phyloP scores from a whole-genome alignment of 371 early-diverging fungal species.

The Haplosporangium sp. region DNA sequence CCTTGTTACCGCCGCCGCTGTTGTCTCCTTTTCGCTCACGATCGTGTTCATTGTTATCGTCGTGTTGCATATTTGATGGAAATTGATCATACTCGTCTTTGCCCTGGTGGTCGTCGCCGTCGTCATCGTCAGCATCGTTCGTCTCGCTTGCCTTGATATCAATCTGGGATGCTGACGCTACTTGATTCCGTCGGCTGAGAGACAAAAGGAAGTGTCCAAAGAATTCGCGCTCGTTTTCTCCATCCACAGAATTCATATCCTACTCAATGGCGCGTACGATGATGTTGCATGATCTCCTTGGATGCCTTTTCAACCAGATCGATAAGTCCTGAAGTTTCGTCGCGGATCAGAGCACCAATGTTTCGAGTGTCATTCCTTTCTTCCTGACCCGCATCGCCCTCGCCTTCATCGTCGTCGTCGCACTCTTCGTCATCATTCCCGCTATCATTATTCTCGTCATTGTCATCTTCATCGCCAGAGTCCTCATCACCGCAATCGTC shows the following conservation, averaged over 20 bases:
- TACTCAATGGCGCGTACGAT: no score
- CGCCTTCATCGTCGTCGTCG: background rate
- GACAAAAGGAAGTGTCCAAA: no score
- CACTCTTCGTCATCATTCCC: slow-evolving; percentile 2
- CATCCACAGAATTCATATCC: no score
- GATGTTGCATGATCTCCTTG: background rate
- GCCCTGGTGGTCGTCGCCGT: background rate
- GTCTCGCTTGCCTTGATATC: background rate
- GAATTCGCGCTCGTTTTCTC: no score
- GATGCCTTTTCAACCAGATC: background rate
- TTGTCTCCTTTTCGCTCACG: background rate
- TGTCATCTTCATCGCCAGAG: background rate
- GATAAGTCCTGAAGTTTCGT: background rate
- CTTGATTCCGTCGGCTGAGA: no score
- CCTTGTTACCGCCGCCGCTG: slow-evolving; percentile 2
- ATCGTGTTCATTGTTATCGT: background rate
- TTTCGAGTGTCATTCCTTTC: background rate
- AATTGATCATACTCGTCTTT: background rate
- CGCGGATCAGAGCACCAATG: background rate
- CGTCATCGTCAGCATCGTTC: background rate
- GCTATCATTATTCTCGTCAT: slow-evolving; percentile 1
- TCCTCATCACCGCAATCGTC: background rate
- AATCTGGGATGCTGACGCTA: background rate
- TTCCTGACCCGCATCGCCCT: background rate
- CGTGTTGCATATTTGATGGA: background rate